Evolutionary conservation across 2,329 filamentous ascomycete genomes (phyloP).

Genomic region (Colletotrichum lupini): DNA sequence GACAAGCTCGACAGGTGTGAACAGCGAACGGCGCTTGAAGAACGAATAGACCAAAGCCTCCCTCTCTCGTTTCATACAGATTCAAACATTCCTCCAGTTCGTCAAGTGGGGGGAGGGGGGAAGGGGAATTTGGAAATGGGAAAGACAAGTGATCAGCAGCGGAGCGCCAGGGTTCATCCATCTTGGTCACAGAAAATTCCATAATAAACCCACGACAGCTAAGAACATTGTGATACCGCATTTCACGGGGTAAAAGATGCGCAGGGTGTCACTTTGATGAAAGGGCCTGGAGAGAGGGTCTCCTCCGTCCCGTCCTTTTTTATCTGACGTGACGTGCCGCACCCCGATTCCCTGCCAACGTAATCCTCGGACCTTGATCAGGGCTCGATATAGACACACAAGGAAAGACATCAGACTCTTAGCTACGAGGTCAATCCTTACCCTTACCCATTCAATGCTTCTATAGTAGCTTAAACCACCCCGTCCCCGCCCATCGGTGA

Average conservation of each 20-base stretch:
- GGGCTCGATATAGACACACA: no score
- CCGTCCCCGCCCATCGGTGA: constrained; percentile 6
- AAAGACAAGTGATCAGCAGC: no score
- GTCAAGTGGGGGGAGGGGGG: constrained; percentile 4
- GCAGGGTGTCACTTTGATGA: constrained; percentile 24
- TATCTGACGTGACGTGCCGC: constrained; percentile 10
- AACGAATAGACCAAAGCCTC: neutral
- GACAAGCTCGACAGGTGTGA: neutral
- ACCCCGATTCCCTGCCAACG: neutral
- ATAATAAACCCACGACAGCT: neutral
- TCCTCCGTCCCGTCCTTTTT: neutral
- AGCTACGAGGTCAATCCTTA: neutral
- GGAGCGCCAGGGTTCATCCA: no score
- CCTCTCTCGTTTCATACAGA: constrained; percentile 27
- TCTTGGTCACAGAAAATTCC: neutral
- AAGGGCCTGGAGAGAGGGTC: neutral
- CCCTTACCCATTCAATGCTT: neutral
- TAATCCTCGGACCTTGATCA: neutral
- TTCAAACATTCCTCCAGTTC: constrained; percentile 17
- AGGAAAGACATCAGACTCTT: neutral
- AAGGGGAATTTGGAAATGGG: no score
- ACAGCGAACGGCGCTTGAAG: neutral
- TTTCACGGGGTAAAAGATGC: neutral
- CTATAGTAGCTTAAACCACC: constrained; percentile 5
- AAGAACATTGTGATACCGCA: neutral